Percentiles rank a stretch among this genome's conserved stretches.
These are phyloP conservation scores for Lathyrus sativus DNA, from an alignment of 306 rosid species.

Conservation along the genomic window DNA sequence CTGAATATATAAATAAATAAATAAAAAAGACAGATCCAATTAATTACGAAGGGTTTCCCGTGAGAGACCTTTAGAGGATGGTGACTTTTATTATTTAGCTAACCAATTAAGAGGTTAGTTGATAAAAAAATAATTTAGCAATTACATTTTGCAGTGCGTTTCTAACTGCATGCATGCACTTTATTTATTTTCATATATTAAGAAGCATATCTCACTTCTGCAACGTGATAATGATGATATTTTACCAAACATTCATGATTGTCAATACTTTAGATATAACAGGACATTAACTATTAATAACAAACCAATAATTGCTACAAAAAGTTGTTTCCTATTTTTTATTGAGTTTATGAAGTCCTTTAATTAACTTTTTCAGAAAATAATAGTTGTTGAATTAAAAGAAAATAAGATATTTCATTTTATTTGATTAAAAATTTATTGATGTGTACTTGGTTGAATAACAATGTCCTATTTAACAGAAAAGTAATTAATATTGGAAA, in stretches of 20 bases:
- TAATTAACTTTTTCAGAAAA: too few relatives aligned
- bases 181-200: background rate
- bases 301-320: background rate
- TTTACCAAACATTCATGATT: background rate
- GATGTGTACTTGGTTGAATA: background rate
- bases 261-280: background rate
- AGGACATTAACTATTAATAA: background rate
- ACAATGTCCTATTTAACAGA: too few relatives aligned
- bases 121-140: background rate
- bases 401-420: background rate
- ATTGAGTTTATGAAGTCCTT: background rate
- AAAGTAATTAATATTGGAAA: too few relatives aligned
- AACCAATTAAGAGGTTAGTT: conserved; percentile 27
- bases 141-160: conserved; percentile 8
- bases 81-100: conserved; percentile 21
- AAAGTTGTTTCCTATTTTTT: background rate
- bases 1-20: too few relatives aligned
- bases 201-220: background rate
- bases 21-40: background rate
- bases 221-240: background rate
- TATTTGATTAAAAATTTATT: background rate
- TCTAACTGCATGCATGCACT: conserved; percentile 2
- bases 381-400: too few relatives aligned
- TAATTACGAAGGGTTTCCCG: conserved; percentile 21
- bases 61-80: conserved; percentile 35